These are phyloP conservation scores for Hyphopichia khmerensis DNA, from an alignment of 1,139 yeast genomes.

Conservation along the genomic window DNA sequence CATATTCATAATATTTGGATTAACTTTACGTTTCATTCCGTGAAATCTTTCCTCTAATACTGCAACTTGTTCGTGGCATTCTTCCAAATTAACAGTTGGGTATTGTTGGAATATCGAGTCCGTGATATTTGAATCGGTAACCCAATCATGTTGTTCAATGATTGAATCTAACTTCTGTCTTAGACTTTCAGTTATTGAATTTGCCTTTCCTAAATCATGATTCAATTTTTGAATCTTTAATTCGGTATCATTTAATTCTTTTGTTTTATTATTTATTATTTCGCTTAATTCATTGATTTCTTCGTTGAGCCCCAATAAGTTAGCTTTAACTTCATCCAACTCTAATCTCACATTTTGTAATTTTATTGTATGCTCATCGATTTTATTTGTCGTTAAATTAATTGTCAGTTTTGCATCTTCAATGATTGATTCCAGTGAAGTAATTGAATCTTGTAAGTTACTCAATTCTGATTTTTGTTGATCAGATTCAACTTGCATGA, in stretches of 20 bases:
- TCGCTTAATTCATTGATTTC: constrained; percentile 67
- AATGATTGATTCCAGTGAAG: constrained; percentile 30
- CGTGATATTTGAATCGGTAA: constrained; percentile 59
- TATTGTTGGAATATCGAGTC: constrained; percentile 55
- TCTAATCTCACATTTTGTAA: constrained; percentile 38
- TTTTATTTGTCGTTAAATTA: constrained; percentile 20
- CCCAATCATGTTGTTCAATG: constrained; percentile 67
- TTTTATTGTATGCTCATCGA: constrained; percentile 24
- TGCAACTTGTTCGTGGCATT: constrained; percentile 57
- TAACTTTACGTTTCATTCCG: constrained; percentile 82
- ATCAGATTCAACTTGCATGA: constrained; percentile 68
- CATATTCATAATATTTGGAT: constrained; percentile 88
- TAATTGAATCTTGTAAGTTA: constrained; percentile 41
- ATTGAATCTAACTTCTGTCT: constrained; percentile 48
- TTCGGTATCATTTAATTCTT: constrained; percentile 48
- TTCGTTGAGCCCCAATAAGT: constrained; percentile 69
- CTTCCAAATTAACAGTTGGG: constrained; percentile 62
- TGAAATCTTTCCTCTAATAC: constrained; percentile 62
- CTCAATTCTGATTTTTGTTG: constrained; percentile 61
- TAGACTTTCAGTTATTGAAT: constrained; percentile 40
- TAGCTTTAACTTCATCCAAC: constrained; percentile 63
- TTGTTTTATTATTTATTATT: constrained; percentile 52
- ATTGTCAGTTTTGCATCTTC: constrained; percentile 40
- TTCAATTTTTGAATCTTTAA: constrained; percentile 57
- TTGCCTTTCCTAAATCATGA: constrained; percentile 65